phyloP scores from a whole-genome alignment of 352 stramenopile genomes.

The Pelagophyceae sp. region DNA sequence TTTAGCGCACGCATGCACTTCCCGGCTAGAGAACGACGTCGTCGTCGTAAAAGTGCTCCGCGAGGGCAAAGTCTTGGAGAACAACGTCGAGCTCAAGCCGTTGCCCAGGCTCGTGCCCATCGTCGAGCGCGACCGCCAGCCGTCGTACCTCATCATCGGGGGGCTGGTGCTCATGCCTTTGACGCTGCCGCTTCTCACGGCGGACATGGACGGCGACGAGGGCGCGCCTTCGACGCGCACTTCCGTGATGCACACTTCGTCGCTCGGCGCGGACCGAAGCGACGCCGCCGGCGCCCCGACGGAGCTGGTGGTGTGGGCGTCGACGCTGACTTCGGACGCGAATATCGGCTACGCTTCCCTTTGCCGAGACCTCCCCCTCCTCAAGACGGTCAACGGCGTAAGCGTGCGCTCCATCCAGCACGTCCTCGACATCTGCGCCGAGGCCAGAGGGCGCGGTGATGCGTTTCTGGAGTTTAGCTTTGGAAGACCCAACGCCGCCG shows the following conservation, averaged over 20 bases:
- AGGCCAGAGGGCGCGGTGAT: background rate
- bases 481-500: background rate
- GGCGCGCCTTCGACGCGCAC: background rate
- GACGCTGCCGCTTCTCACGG: background rate
- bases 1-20: background rate
- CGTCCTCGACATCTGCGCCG: background rate
- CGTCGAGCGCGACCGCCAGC: background rate
- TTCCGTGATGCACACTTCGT: background rate
- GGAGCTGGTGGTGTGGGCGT: constrained; percentile 13
- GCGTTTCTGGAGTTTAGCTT: background rate
- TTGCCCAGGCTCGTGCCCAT: background rate
- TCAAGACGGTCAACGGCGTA: background rate
- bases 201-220: background rate
- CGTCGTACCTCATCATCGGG: background rate
- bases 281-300: background rate
- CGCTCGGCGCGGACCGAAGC: too few relatives aligned
- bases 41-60: background rate
- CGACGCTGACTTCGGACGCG: constrained; percentile 11
- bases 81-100: background rate
- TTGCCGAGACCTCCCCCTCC: background rate
- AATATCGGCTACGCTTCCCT: constrained; percentile 8
- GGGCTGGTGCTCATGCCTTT: constrained; percentile 13
- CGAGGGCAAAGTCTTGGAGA: background rate
- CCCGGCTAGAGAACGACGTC: background rate
- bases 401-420: background rate